Evolutionary conservation across 2,329 filamentous ascomycete species (phyloP), one percentile per base, ranked within the genome.

Genomic region (Rhynchosporium secalis): DNA sequence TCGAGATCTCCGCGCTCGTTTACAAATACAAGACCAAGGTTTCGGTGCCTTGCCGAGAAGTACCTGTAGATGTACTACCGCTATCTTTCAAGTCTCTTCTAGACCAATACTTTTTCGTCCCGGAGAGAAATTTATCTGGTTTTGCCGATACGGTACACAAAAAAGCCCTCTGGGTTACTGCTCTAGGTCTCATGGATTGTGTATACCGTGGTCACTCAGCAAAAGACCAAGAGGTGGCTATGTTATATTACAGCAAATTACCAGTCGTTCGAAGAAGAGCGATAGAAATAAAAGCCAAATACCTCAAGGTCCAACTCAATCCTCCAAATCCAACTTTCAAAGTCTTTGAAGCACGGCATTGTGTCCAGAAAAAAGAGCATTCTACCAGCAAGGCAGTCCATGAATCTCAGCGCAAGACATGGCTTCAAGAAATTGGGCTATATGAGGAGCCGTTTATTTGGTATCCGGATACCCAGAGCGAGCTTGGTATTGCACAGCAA

Each of bases 271-370:
- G 43, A 26, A 20, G 59, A 48, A 61, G 59, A 13, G 28, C 59
- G 1, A 49, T 56, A 31, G 40, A 61, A 51, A 33, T 33, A n/a
- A 61, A 56, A 41, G 59, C 59, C 26, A 52, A 26, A 33, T 61
- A 41, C 36, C 28, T 61, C 1, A 38, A 55, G 26, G 36, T 61
- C 31, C 48, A 43, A 29, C 49, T 56, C 10, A 61, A 56, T 3
- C 45, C 59, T 12, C 59, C 59, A 4, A 31, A 40, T 4, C 51
- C 31, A 20, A 7, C 15, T 1, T 61, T 41, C 28, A 36, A 28
- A 9, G 51, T 40, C 1, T 56, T 61, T 20, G 58, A 61, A 29
- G 28, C 3, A 7, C 45, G 49, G 45, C 56, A 61, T 10, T 33
- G 3, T 12, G 12, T 45, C 15, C 26, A 56, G 20, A 47, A 57